These are phyloP conservation scores for Cutaneotrichosporon mucoides DNA, from an alignment of 1,284 basidiomycete species.

Conservation along the genomic window DNA sequence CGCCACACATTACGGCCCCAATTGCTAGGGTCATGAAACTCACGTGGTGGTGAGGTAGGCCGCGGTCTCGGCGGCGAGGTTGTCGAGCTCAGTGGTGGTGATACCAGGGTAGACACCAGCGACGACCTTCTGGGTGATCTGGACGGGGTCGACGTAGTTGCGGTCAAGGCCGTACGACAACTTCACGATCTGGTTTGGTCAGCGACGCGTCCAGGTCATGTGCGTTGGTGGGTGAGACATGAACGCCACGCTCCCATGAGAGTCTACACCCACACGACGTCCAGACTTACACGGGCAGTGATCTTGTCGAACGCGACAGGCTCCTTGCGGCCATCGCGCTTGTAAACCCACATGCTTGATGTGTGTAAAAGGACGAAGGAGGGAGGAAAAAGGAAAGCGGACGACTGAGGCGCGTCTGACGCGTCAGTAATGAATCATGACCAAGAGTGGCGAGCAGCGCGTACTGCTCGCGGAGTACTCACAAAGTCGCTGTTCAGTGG, in stretches of 20 bases:
- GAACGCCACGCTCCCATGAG: background rate
- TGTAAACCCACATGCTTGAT: slow-evolving; percentile 47
- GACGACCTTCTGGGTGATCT: slow-evolving; percentile 94
- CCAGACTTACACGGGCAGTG: slow-evolving; percentile 18
- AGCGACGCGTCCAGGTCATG: background rate
- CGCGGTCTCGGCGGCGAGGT: slow-evolving; percentile 92
- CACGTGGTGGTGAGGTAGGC: slow-evolving; percentile 81
- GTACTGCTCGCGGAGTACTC: slow-evolving; percentile 11
- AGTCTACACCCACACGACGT: background rate
- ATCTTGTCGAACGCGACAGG: slow-evolving; percentile 43
- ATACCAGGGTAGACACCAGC: slow-evolving; percentile 85
- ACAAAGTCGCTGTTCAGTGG: background rate
- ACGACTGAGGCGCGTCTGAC: background rate
- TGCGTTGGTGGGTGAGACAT: background rate
- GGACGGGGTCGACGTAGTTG: slow-evolving; percentile 89
- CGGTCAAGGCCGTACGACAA: slow-evolving; percentile 95
- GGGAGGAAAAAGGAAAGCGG: background rate
- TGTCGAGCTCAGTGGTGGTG: slow-evolving; percentile 96
- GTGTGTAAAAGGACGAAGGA: background rate
- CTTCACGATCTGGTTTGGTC: slow-evolving; percentile 68
- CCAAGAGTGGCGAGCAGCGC: slow-evolving; percentile 38
- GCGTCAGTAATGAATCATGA: slow-evolving; percentile 4
- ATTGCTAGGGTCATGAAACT: background rate
- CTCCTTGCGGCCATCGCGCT: slow-evolving; percentile 49
- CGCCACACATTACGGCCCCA: too few species aligned